phyloP scores from a whole-genome alignment of 1,284 basidiomycete genomes.

The Heterobasidion irregulare region DNA sequence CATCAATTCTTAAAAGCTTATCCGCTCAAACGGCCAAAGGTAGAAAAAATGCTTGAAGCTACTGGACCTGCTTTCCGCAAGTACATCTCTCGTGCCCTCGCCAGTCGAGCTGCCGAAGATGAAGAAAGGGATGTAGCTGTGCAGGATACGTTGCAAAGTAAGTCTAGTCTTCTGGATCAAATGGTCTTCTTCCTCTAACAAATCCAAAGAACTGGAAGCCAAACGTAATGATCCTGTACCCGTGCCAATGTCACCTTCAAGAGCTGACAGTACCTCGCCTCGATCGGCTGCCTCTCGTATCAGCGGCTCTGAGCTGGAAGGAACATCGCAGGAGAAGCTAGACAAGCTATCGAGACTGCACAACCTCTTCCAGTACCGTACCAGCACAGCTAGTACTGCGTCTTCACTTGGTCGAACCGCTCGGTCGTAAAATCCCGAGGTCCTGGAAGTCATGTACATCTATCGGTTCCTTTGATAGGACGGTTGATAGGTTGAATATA shows the following conservation, averaged over 20 bases:
- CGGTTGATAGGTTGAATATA: background rate
- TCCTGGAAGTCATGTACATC: background rate
- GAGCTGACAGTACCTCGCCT: slow-evolving; percentile 5
- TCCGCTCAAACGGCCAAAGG: slow-evolving; percentile 80
- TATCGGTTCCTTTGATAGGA: background rate
- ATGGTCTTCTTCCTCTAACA: background rate
- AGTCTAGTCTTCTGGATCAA: slow-evolving; percentile 18
- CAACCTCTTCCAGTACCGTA: slow-evolving; percentile 74
- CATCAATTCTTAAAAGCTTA: slow-evolving; percentile 92
- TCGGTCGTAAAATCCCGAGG: background rate
- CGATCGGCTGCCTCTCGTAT: slow-evolving; percentile 20
- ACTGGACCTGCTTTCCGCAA: slow-evolving; percentile 79
- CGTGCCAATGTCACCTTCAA: slow-evolving; percentile 6
- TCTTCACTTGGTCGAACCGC: slow-evolving; percentile 39
- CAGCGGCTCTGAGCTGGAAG: slow-evolving; percentile 22
- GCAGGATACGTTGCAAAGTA: slow-evolving; percentile 70
- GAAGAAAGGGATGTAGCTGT: slow-evolving; percentile 72
- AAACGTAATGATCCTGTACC: slow-evolving; percentile 17
- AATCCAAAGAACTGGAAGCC: slow-evolving; percentile 56
- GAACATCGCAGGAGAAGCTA: slow-evolving; percentile 23
- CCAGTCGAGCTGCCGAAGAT: slow-evolving; percentile 80
- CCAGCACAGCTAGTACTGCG: slow-evolving; percentile 53
- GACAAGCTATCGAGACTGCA: slow-evolving; percentile 69
- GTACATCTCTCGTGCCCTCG: slow-evolving; percentile 76
- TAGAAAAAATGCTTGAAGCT: slow-evolving; percentile 79